Conservation (phyloP, 768 basidiomycete species). For the Neoboletus brunneissimus region DNA sequence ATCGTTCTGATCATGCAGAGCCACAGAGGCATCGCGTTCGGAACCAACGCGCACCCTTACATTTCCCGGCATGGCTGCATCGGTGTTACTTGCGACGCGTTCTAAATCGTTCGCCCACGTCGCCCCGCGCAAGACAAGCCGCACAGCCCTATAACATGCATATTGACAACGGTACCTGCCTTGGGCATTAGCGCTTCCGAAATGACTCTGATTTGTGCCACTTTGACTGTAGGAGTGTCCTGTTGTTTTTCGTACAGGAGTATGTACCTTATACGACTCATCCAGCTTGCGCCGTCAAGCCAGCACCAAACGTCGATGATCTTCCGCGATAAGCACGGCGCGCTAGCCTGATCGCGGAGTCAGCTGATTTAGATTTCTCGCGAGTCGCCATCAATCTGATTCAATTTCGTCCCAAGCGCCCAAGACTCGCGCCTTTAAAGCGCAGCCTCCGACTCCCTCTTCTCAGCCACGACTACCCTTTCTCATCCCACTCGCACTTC, state of each 20-base stretch:
- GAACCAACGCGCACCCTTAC: no score
- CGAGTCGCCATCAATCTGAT: no score
- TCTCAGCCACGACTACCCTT: neutral
- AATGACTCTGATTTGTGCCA: constrained; percentile 5
- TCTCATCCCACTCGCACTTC: constrained; percentile 3
- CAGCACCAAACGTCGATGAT: neutral
- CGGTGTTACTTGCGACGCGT: neutral
- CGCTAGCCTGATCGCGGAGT: constrained; percentile 1
- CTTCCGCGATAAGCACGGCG: neutral
- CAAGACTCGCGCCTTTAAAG: constrained; percentile 9
- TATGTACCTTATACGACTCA: neutral
- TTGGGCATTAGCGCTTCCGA: neutral
- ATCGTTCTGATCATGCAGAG: neutral
- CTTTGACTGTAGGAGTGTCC: neutral
- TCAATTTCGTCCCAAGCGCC: constrained; percentile 7
- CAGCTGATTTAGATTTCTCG: constrained; percentile 4
- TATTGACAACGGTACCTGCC: neutral
- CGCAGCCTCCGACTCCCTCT: neutral
- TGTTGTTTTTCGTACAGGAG: neutral
- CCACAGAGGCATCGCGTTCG: no score
- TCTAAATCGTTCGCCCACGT: neutral
- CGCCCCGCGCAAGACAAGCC: neutral
- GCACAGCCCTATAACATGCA: neutral
- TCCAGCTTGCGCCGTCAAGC: neutral
- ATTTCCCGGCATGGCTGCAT: neutral